Evolutionary conservation across 495 filamentous ascomycete genomes (phyloP).

Genomic region (Xylaria grammica): DNA sequence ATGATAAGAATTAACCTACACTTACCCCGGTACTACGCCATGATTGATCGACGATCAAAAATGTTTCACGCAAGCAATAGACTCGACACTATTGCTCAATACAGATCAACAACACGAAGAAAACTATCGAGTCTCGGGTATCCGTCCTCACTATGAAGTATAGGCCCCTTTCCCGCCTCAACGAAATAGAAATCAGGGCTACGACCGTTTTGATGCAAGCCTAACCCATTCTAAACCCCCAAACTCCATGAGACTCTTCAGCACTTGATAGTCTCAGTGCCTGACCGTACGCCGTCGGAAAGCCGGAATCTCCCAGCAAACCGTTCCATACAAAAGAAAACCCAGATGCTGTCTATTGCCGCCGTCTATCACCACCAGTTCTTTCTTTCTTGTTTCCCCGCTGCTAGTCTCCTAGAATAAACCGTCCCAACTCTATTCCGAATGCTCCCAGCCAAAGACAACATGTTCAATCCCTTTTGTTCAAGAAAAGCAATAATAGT

Average conservation of each 20-base stretch:
- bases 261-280: slow-evolving; percentile 56
- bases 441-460: neutral
- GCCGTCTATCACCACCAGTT: neutral
- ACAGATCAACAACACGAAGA: neutral
- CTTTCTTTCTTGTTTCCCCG: neutral
- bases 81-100: neutral
- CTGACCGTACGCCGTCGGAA: slow-evolving; percentile 13
- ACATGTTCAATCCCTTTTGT: neutral
- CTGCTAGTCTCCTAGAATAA: neutral
- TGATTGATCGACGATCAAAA: too few relatives aligned
- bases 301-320: neutral
- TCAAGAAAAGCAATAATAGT: neutral
- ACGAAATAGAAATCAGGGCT: neutral
- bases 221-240: slow-evolving; percentile 18
- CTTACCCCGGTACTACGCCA: too few relatives aligned
- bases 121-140: neutral
- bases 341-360: neutral
- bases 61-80: too few relatives aligned
- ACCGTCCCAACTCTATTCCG: neutral
- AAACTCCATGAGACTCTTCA: slow-evolving; percentile 55
- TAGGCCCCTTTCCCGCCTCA: neutral
- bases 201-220: neutral
- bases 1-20: neutral
- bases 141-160: too few relatives aligned
- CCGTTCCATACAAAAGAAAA: slow-evolving; percentile 8